Base-by-base conservation (phyloP, 768 basidiomycete species). In the Pholiota molesta region DNA sequence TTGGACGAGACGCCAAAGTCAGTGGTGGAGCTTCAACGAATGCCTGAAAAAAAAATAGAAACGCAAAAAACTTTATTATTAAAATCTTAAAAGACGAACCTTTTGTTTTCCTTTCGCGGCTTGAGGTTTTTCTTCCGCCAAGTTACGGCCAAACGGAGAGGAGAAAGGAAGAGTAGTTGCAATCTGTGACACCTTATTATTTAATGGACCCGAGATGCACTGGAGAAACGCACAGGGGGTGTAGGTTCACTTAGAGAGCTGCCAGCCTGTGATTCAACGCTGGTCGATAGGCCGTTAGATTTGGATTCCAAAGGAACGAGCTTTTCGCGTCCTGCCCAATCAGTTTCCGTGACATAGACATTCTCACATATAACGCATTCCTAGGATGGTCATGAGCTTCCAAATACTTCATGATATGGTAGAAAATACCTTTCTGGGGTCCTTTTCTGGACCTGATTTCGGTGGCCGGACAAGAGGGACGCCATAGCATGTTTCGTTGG, bases 381-480 rank as follows among this genome's bases (percentile, higher is more conserved):
- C 92, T 92, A 62, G 55, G n/a, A 26, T 40, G 44, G 61, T 44
- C 51, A 64, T 33, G 59, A 59, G 19, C 45, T 49, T 31, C 19
- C 40, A 62, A 37, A 29, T 40, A 26, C 61, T 57, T 52, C 39
- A 42, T 10, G 14, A 52, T 45, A 58, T 29, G n/a, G 26, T 2
- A 29, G 21, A 49, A 35, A 79, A 49, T 49, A 89, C 92, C 82
- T 89, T 92, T 62, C 83, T 79, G 19, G 86, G 86, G 74, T 90
- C 84, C 66, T 84, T 85, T 62, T 80, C 83, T 17, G 80, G 80
- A 5, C 84, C 83, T 16, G 78, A 65, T 71, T 84, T 90, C 19
- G 92, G 91, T 40, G 89, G 89, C 54, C 92, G 79, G 62, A 95
- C 89, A 14, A 95, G 84, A n/a, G 94, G 94, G 6, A 94, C 79